Evolutionary conservation across 2,329 filamentous ascomycete genomes (phyloP).

Genomic region (Pseudopithomyces chartarum): DNA sequence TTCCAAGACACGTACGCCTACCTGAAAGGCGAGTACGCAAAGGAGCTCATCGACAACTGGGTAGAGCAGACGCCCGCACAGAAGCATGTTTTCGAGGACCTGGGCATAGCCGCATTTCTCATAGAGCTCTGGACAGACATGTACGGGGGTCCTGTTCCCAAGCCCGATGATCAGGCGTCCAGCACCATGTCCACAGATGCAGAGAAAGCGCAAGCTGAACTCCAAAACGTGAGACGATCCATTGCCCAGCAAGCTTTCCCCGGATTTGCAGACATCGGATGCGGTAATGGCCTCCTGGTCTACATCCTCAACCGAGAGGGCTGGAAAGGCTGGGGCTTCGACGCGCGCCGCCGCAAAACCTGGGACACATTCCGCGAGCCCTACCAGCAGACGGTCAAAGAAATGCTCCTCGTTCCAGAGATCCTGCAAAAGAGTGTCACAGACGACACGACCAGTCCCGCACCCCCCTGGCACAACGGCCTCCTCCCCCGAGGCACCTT

Average conservation of each 20-base stretch:
- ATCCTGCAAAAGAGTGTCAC: constrained; percentile 31
- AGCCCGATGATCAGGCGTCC: constrained; percentile 5
- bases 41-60: constrained; percentile 74
- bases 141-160: constrained; percentile 58
- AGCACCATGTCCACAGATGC: constrained; percentile 10
- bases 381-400: constrained; percentile 58
- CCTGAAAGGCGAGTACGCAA: constrained; percentile 81
- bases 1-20: constrained; percentile 83
- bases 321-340: constrained; percentile 87
- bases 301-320: constrained; percentile 81
- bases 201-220: not conserved
- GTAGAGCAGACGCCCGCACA: constrained; percentile 82
- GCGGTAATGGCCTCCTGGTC: constrained; percentile 90
- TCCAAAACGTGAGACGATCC: not conserved
- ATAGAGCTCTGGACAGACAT: constrained; percentile 90
- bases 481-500: constrained; percentile 77
- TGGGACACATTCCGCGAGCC: constrained; percentile 73
- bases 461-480: constrained; percentile 58
- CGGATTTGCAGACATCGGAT: constrained; percentile 94
- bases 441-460: not conserved
- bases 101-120: constrained; percentile 88
- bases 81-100: constrained; percentile 95
- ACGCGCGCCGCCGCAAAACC: constrained; percentile 82
- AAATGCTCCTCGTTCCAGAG: constrained; percentile 65
- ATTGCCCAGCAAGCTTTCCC: constrained; percentile 61